phyloP scores from a whole-genome alignment of 2,329 filamentous ascomycete genomes.

The Cryphonectria carpinicola region DNA sequence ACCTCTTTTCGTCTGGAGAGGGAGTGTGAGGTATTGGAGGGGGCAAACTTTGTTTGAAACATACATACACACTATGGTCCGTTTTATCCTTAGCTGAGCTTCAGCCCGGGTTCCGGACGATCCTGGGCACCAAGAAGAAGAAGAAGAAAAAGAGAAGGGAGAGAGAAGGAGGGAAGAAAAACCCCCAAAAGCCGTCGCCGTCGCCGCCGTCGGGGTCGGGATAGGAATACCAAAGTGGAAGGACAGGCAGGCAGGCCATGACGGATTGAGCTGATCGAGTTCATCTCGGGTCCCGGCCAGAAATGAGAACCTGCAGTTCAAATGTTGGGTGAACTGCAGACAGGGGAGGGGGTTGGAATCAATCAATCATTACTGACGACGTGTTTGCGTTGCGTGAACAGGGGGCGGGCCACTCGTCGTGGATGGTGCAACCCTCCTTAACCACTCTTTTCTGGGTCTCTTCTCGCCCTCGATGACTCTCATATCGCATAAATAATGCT shows the following conservation, averaged over 20 bases:
- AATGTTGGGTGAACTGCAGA: neutral
- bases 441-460: too few relatives aligned
- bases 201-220: neutral
- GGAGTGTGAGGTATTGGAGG: too few relatives aligned
- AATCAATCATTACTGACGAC: neutral
- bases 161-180: neutral
- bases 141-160: neutral
- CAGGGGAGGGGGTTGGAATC: neutral
- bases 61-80: neutral
- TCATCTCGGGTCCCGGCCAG: neutral
- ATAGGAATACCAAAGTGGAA: neutral
- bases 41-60: neutral
- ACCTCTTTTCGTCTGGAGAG: neutral
- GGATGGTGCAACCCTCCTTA: too few relatives aligned
- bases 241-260: neutral
- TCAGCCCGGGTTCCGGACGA: neutral
- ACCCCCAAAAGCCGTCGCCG: neutral
- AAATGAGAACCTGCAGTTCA: neutral
- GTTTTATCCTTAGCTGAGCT: neutral
- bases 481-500: too few relatives aligned
- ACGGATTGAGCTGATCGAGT: neutral
- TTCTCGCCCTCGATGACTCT: too few relatives aligned
- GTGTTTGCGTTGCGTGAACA: neutral
- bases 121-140: neutral
- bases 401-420: too few relatives aligned